Evolutionary conservation across 108 stramenopile genomes (phyloP), one percentile per base, ranked within the genome.

Genomic region (Pelagomonas calceolata): DNA sequence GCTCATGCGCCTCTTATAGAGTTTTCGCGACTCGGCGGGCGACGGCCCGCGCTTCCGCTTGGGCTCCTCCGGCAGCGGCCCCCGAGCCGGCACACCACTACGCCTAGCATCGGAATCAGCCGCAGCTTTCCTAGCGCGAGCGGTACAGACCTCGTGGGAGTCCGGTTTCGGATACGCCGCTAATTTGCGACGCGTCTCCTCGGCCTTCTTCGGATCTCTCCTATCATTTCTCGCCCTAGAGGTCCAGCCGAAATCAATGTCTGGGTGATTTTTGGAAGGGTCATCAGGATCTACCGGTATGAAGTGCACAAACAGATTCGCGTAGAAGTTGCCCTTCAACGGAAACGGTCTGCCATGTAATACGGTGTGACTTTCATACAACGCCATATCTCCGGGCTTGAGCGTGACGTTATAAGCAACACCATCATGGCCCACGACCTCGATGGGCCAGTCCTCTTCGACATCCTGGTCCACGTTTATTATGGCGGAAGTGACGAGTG

Each of bases 281-380:
- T 60, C 51, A 3, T 60, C 29, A 3, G 14, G 51, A 26, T 60
- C 51, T 1, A 85, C 66, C 0, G 92, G 92, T 75, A 90, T 89
- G 79, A 89, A 95, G 76, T 95, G 94, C 18, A 93, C 81, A 80
- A 94, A 96, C n/a, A 93, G 72, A 74, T 91, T 92, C 66, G 90
- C 90, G 75, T 79, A 90, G 73, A 73, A 89, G 32, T 76, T 74
- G 30, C 95, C 95, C 71, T 89, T 83, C 65, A 95, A 68, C 0
- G 93, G 86, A 43, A 91, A 91, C 18, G 93, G 95, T 60, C 95
- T 68, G 15, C 95, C 95, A 76, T 97, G 96, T 51, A 94, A 72
- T 46, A 93, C 80, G 32, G 91, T 88, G 72, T 89, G 88, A 73
- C 81, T 82, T 77, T 97, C 96, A 69, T 94, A 94, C 37, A 93